Conservation (phyloP, 2,329 filamentous ascomycete genomes). For the Cladosporium sp. region DNA sequence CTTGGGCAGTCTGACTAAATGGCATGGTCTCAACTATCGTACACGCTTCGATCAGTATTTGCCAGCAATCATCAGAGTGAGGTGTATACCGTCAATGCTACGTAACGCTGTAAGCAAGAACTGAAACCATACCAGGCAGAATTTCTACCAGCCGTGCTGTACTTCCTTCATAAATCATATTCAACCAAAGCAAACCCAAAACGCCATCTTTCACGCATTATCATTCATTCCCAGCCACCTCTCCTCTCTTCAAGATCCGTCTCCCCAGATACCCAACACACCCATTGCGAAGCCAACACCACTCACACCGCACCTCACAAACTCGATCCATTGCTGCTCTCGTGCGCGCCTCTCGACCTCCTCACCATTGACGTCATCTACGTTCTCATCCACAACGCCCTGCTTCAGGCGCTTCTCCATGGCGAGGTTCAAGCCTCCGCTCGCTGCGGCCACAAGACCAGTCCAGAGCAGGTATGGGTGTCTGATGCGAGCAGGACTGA, state of each 20-base stretch:
- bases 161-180: not conserved
- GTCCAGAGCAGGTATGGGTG: constrained; percentile 94
- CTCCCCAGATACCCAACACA: constrained; percentile 53
- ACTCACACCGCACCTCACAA: constrained; percentile 44
- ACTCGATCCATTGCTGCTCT: constrained; percentile 45
- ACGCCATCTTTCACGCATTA: constrained; percentile 3
- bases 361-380: constrained; percentile 53
- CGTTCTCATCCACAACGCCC: constrained; percentile 34
- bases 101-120: not conserved
- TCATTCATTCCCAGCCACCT: not conserved
- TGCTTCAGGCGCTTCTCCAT: constrained; percentile 30
- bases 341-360: constrained; percentile 50
- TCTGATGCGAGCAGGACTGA: constrained; percentile 72
- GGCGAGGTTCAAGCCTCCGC: constrained; percentile 42
- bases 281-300: constrained; percentile 51
- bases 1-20: no score
- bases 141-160: not conserved
- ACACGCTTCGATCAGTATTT: no score
- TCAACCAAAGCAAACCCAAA: not conserved
- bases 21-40: no score
- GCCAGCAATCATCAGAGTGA: not conserved
- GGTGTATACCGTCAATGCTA: not conserved
- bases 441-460: constrained; percentile 63
- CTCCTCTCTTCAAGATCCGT: constrained; percentile 38
- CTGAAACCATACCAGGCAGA: not conserved